A percentile compares a stretch with the other conserved stretches of the same genome.
Evolutionary conservation across 768 basidiomycete species (phyloP).

Genomic region (Podaxis mareebaensis): DNA sequence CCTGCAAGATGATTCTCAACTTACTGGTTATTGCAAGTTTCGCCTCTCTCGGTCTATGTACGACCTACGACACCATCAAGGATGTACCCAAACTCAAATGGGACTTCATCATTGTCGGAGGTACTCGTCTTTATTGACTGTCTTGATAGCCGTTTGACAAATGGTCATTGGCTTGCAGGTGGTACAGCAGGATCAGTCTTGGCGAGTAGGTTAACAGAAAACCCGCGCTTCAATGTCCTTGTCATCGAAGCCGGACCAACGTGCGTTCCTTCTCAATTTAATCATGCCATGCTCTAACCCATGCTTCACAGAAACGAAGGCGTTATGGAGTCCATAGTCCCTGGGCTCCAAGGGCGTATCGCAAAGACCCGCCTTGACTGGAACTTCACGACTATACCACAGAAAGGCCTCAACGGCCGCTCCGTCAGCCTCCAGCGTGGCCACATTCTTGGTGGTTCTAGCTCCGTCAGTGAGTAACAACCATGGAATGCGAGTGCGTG

Average conservation of each 20-base stretch:
- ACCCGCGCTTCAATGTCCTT: conserved; percentile 17
- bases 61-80: conserved; percentile 10
- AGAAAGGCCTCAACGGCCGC: conserved; percentile 26
- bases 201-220: conserved; percentile 30
- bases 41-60: not conserved
- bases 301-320: not conserved
- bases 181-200: conserved; percentile 31
- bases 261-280: conserved; percentile 7
- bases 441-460: conserved; percentile 32
- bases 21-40: not conserved
- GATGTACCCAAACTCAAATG: conserved; percentile 9
- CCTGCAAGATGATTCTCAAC: not conserved
- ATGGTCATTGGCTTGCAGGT: conserved; percentile 16
- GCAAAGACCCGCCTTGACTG: conserved; percentile 22
- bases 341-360: conserved; percentile 4
- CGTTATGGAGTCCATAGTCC: conserved; percentile 21
- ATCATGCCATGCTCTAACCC: not conserved
- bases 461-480: conserved; percentile 30
- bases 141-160: not conserved
- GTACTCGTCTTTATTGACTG: conserved; percentile 16
- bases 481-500: conserved; percentile 14
- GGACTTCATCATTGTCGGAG: conserved; percentile 23
- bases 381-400: conserved; percentile 33
- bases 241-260: conserved; percentile 20
- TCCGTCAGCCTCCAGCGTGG: conserved; percentile 29